phyloP scores from a whole-genome alignment of 495 filamentous ascomycete genomes.

The Apiosordaria backusii region DNA sequence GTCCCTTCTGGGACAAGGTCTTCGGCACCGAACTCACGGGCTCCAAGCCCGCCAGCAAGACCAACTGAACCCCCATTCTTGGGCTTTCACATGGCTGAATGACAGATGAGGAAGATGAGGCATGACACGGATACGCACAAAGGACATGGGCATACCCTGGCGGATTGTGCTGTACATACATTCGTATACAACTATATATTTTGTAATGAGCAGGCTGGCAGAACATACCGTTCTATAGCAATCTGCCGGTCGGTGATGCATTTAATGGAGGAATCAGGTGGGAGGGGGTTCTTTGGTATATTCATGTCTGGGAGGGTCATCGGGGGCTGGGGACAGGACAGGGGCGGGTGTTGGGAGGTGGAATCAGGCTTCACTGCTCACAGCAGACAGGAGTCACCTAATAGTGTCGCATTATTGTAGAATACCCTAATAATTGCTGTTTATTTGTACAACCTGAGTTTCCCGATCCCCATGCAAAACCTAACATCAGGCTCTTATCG shows the following conservation, averaged over 20 bases:
- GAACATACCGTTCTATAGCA: neutral
- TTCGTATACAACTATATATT: conserved; percentile 4
- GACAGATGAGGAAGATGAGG: neutral
- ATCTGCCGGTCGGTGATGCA: neutral
- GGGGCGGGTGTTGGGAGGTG: neutral
- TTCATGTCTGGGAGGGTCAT: neutral
- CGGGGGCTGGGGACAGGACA: neutral
- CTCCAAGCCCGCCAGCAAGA: conserved; percentile 26
- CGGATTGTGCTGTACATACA: conserved; percentile 3
- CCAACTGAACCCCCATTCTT: conserved; percentile 23
- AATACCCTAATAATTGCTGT: neutral
- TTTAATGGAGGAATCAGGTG: neutral
- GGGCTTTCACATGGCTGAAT: conserved; percentile 48
- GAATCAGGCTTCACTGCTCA: neutral
- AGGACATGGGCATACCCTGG: conserved; percentile 1
- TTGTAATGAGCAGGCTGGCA: conserved; percentile 8
- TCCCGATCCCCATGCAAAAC: no score
- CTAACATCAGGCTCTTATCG: neutral
- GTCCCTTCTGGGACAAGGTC: conserved; percentile 88
- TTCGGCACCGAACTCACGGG: conserved; percentile 80
- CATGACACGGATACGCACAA: neutral
- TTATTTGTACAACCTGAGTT: neutral
- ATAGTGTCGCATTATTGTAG: neutral
- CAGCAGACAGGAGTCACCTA: neutral
- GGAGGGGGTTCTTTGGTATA: neutral